These are phyloP conservation scores for Nymphaea colorata DNA, from an alignment of 164 flowering plant species.

Conservation along the genomic window DNA sequence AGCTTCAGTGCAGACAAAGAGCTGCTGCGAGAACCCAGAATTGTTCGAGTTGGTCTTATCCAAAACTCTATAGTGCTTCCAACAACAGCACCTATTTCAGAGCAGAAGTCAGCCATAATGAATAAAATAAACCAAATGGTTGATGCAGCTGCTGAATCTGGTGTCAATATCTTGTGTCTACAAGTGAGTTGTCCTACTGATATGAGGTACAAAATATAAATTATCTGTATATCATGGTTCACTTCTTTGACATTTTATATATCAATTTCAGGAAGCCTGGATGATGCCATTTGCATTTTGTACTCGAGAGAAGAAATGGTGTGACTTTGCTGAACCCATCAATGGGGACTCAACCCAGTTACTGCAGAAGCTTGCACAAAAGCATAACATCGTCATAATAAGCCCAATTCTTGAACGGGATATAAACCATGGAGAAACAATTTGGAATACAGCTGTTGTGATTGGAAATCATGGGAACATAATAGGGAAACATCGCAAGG, in stretches of 20 bases:
- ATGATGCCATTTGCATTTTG: slow-evolving; percentile 98
- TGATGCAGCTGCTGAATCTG: slow-evolving; percentile 86
- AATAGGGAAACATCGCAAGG: slow-evolving; percentile 95
- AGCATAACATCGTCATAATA: slow-evolving; percentile 83
- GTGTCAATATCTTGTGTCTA: slow-evolving; percentile 86
- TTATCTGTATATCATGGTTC: too few relatives aligned
- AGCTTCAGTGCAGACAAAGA: slow-evolving; percentile 70
- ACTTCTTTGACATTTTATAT: neutral
- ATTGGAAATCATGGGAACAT: slow-evolving; percentile 95
- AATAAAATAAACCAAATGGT: slow-evolving; percentile 67
- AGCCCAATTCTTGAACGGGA: slow-evolving; percentile 96
- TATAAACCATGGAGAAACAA: slow-evolving; percentile 74
- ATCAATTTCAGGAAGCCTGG: slow-evolving; percentile 75
- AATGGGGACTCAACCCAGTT: slow-evolving; percentile 85
- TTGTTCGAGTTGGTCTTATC: slow-evolving; percentile 81
- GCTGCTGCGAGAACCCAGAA: slow-evolving; percentile 53
- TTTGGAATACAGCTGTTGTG: slow-evolving; percentile 93
- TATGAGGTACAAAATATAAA: too few relatives aligned
- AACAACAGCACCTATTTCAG: slow-evolving; percentile 54
- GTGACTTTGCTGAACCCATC: slow-evolving; percentile 92
- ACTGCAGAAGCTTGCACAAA: slow-evolving; percentile 57
- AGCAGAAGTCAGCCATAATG: slow-evolving; percentile 73
- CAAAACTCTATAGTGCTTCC: slow-evolving; percentile 79
- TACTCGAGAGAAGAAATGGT: slow-evolving; percentile 96
- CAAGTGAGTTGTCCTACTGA: slow-evolving; percentile 37